These are phyloP conservation scores for Phytophthora litchii DNA, from an alignment of 352 stramenopile genomes.

Conservation along the genomic window DNA sequence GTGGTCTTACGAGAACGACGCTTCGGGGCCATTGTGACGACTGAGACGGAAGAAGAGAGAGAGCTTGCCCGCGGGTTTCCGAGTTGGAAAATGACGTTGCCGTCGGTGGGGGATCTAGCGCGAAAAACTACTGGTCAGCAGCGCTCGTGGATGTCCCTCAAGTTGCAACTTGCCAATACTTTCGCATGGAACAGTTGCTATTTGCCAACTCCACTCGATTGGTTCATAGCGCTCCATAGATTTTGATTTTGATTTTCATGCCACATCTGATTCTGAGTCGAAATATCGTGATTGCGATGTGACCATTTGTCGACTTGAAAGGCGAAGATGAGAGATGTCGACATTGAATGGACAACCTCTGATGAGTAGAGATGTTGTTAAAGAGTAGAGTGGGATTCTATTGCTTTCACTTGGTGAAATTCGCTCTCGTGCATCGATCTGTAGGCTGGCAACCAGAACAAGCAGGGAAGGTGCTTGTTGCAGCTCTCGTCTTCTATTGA, in stretches of 20 bases:
- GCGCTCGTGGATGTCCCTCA: too few relatives aligned
- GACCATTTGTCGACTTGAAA: too few relatives aligned
- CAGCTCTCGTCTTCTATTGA: slow-evolving; percentile 10
- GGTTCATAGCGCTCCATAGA: too few relatives aligned
- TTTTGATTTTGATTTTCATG: slow-evolving; percentile 6
- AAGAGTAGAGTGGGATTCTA: too few relatives aligned
- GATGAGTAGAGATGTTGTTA: too few relatives aligned
- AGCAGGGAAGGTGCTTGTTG: slow-evolving; percentile 4
- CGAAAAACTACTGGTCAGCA: slow-evolving; percentile 32
- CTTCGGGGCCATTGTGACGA: slow-evolving; percentile 73
- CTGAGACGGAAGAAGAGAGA: slow-evolving; percentile 10
- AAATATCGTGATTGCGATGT: too few relatives aligned
- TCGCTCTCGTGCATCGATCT: neutral
- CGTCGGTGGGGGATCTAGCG: slow-evolving; percentile 13
- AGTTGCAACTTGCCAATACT: slow-evolving; percentile 31
- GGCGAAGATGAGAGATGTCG: too few relatives aligned
- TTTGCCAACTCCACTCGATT: too few relatives aligned
- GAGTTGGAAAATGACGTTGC: slow-evolving; percentile 57
- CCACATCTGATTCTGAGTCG: slow-evolving; percentile 16
- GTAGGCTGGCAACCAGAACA: slow-evolving; percentile 6
- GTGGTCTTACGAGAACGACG: slow-evolving; percentile 84
- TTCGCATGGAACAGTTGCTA: slow-evolving; percentile 6
- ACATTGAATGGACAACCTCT: too few relatives aligned
- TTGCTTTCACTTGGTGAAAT: too few relatives aligned
- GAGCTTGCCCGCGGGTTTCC: slow-evolving; percentile 39